Evolutionary conservation across 2,329 filamentous ascomycete species (phyloP), one percentile per base, ranked within the genome.

Genomic region (Phyllosticta citribraziliensis): DNA sequence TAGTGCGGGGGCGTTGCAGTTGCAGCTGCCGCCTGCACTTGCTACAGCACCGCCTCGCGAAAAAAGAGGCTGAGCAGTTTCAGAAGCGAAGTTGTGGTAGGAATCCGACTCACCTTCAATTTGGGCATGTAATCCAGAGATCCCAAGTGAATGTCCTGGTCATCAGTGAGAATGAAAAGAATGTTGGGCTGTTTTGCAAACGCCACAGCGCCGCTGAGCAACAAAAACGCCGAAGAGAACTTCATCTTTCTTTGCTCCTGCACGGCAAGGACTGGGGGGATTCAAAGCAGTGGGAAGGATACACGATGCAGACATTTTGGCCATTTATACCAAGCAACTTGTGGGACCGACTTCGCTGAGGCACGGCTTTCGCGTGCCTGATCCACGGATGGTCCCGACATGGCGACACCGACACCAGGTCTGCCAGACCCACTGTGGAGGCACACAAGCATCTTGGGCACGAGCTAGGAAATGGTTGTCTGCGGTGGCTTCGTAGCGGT

Each of bases 91-190:
- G 14, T 19, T 47, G 12, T 10, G 27, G 27, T 4, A 40, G 22
- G 30, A 30, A 30, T 22, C 20, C 19, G 27, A 19, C 40, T 60
- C 20, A 60, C 57, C 52, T 81, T 73, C 0, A 87, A 72, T 1
- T 77, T 72, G 0, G 83, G 83, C 76, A 85, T 85, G 63, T 87
- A 87, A 0, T 80, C 75, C 2, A 87, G 67, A 0, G 85, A 88
- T 55, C 83, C 75, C 65, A 88, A 75, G 51, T 82, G 79, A 1
- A 83, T 70, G 66, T 88, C 86, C 67, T 88, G 86, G 64, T 88
- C 86, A 63, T 88, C 86, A 0, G 84, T 86, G 50, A 88, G 75
- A 62, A 88, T 83, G 67, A 88, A 85, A 20, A 89, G 74, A 54
- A 88, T 82, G 64, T 88, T 88, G 1, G 69, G 69, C 25, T 60